These are phyloP conservation scores for Chalciporus pseudorubinellus DNA, from an alignment of 768 basidiomycete genomes.

Conservation along the genomic window DNA sequence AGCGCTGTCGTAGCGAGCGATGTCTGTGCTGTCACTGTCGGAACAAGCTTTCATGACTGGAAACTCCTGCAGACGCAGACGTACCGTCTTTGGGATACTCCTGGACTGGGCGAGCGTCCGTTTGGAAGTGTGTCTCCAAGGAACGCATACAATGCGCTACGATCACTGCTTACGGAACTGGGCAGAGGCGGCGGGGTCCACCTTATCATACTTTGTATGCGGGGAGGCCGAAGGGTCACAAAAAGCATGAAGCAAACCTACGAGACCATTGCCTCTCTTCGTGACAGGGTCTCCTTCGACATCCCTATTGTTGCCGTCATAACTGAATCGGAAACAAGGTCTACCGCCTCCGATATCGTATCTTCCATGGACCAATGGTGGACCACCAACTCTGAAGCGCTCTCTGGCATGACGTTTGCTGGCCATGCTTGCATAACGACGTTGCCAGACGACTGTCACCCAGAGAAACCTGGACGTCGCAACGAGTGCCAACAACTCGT, in stretches of 20 bases:
- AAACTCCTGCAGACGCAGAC: conserved; percentile 17
- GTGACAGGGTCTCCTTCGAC: conserved; percentile 15
- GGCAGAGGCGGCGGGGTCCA: conserved; percentile 14
- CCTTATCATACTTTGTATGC: conserved; percentile 20
- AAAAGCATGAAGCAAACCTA: conserved; percentile 21
- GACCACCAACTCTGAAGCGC: conserved; percentile 8
- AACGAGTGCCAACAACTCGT: conserved; percentile 23
- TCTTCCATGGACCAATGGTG: conserved; percentile 25
- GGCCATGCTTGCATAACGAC: conserved; percentile 26
- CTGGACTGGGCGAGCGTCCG: conserved; percentile 17
- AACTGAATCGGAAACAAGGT: conserved; percentile 19
- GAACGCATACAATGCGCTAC: conserved; percentile 18
- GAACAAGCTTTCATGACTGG: conserved; percentile 26
- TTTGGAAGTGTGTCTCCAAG: conserved; percentile 7
- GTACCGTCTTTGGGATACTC: conserved; percentile 28
- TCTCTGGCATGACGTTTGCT: conserved; percentile 14
- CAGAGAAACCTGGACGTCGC: conserved; percentile 16
- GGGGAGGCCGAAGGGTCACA: conserved; percentile 19
- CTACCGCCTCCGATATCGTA: conserved; percentile 5
- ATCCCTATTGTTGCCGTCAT: conserved; percentile 19
- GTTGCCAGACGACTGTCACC: conserved; percentile 18
- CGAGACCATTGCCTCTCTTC: conserved; percentile 14
- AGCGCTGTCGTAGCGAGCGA: conserved; percentile 17
- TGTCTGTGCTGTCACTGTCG: conserved; percentile 15
- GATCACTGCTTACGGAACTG: conserved; percentile 23